These are phyloP conservation scores for Cairneyella variabilis DNA, from an alignment of 495 filamentous ascomycete genomes.

Conservation along the genomic window DNA sequence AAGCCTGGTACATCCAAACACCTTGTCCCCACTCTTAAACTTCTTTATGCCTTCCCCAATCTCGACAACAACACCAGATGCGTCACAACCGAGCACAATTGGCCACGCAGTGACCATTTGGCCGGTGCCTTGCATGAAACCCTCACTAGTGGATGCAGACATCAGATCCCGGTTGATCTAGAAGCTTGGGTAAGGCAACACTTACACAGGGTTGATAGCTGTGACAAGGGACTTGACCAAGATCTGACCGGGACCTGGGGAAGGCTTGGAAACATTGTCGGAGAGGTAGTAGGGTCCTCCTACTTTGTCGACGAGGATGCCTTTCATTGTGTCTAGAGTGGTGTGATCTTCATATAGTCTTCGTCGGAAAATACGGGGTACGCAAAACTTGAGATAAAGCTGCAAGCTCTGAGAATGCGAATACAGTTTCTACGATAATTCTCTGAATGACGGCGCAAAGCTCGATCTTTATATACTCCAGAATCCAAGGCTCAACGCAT, in stretches of 20 bases:
- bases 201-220: constrained; percentile 33
- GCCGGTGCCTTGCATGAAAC: constrained; percentile 24
- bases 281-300: constrained; percentile 19
- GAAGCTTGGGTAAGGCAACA: neutral
- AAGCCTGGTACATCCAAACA: constrained; percentile 40
- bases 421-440: neutral
- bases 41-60: constrained; percentile 24
- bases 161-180: neutral
- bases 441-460: no score
- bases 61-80: constrained; percentile 27
- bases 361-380: neutral
- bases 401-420: neutral
- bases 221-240: constrained; percentile 31
- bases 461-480: no score
- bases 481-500: no score
- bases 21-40: constrained; percentile 33
- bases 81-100: constrained; percentile 32
- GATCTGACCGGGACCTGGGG: constrained; percentile 26
- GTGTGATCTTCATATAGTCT: no score
- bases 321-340: constrained; percentile 28
- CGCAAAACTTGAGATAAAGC: neutral
- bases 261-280: constrained; percentile 25
- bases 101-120: constrained; percentile 24
- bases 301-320: constrained; percentile 21
- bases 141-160: constrained; percentile 16